Conservation (phyloP, 169 alveolate genomes). For the Plasmodium vivax region DNA sequence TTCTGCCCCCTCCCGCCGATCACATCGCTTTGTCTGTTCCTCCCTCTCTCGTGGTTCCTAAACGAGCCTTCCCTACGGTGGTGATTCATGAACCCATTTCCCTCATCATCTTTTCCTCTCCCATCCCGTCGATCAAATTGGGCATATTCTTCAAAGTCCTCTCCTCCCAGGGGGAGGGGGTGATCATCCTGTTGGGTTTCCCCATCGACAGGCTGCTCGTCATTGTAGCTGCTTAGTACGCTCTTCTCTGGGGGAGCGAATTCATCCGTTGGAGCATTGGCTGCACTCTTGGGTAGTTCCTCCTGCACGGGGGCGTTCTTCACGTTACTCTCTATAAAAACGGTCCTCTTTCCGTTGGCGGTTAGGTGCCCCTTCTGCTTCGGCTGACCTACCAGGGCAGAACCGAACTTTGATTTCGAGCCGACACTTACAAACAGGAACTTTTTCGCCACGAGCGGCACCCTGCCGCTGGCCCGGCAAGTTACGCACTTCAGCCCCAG, state of each 20-base stretch:
- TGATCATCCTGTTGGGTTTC: background rate
- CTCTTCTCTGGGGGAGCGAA: background rate
- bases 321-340: background rate
- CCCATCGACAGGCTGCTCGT: background rate
- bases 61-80: background rate
- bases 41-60: slow-evolving; percentile 12
- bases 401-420: background rate
- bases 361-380: background rate
- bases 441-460: background rate
- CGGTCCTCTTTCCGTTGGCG: background rate
- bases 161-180: background rate
- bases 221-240: background rate
- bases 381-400: background rate
- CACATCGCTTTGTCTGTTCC: background rate
- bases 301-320: background rate
- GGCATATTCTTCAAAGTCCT: background rate
- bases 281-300: background rate
- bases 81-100: slow-evolving; percentile 37
- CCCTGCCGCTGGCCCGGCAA: background rate
- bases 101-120: background rate
- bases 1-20: background rate
- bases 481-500: background rate
- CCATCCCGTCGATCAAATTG: slow-evolving; percentile 25
- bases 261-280: background rate
- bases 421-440: background rate